These are phyloP conservation scores for Xylaria sp. DNA, from an alignment of 2,329 filamentous ascomycete genomes.

Conservation along the genomic window DNA sequence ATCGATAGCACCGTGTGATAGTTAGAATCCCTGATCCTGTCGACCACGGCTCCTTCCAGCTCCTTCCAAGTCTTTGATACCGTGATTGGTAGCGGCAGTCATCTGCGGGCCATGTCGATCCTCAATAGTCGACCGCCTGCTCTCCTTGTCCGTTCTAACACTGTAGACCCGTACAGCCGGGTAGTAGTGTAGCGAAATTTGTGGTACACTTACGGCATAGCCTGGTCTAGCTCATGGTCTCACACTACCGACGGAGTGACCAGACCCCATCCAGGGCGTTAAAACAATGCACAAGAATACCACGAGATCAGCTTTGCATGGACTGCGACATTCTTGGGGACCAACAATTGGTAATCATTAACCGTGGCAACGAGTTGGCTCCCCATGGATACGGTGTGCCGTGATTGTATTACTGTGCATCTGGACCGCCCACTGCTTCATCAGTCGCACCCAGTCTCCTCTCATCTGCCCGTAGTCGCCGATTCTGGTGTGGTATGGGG, in stretches of 20 bases:
- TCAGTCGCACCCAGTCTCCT: neutral
- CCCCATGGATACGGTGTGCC: neutral
- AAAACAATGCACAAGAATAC: slow-evolving; percentile 6
- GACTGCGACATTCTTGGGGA: slow-evolving; percentile 8
- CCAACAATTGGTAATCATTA: slow-evolving; percentile 16
- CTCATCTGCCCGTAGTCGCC: neutral
- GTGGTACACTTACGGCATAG: neutral
- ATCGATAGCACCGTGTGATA: slow-evolving; percentile 2
- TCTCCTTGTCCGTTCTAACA: neutral
- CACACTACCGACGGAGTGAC: neutral
- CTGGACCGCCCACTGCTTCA: slow-evolving; percentile 1
- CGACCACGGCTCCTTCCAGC: neutral
- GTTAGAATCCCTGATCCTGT: slow-evolving; percentile 13
- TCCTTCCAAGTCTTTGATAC: neutral
- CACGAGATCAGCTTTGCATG: slow-evolving; percentile 29
- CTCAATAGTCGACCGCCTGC: slow-evolving; percentile 19
- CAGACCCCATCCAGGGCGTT: slow-evolving; percentile 7
- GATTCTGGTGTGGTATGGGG: neutral
- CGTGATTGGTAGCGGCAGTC: slow-evolving; percentile 30
- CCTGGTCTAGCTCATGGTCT: neutral
- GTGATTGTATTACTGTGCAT: neutral
- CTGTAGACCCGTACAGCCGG: slow-evolving; percentile 12
- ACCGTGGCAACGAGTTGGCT: slow-evolving; percentile 6
- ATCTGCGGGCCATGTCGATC: slow-evolving; percentile 26
- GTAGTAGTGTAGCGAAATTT: neutral